Evolutionary conservation across 140 eudicot genomes (phyloP).

Genomic region (Cichorium intybus): DNA sequence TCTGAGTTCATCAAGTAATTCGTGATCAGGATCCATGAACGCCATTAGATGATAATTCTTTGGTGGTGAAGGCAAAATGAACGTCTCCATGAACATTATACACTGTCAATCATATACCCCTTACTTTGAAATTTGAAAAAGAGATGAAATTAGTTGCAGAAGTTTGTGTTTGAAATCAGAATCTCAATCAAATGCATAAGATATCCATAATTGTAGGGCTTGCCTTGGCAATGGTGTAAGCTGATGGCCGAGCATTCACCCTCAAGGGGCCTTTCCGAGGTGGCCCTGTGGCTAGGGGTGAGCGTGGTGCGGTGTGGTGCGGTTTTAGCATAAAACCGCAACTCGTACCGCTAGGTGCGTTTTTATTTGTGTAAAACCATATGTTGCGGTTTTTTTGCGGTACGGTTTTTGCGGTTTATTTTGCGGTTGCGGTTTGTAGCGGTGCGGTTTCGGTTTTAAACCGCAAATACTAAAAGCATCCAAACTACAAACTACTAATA

Average conservation of each 20-base stretch:
- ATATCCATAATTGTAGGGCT: conserved; percentile 70
- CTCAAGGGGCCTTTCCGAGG: conserved; percentile 69
- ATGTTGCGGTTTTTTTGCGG: too few relatives aligned
- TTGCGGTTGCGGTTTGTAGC: too few relatives aligned
- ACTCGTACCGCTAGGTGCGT: too few relatives aligned
- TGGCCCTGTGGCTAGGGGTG: too few relatives aligned
- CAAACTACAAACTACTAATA: too few relatives aligned
- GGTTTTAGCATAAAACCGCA: too few relatives aligned
- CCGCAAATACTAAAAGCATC: too few relatives aligned
- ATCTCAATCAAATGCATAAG: conserved; percentile 53
- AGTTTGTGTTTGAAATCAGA: conserved; percentile 43
- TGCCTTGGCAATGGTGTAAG: conserved; percentile 88
- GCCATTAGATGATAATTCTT: conserved; percentile 32
- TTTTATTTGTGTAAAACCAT: too few relatives aligned
- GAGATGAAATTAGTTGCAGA: conserved; percentile 30
- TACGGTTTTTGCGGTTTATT: too few relatives aligned
- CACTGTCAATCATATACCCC: conserved; percentile 29
- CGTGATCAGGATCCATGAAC: conserved; percentile 30
- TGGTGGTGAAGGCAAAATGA: conserved; percentile 29
- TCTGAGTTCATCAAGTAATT: conserved; percentile 31
- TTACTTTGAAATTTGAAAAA: conserved; percentile 31
- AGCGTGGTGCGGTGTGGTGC: too few relatives aligned
- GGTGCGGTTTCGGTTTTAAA: too few relatives aligned
- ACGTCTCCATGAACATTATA: conserved; percentile 46
- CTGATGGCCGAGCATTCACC: conserved; percentile 65